A percentile compares a stretch with the other conserved stretches of the same genome.
These are phyloP conservation scores for Xylaria multiplex DNA, from an alignment of 2,329 filamentous ascomycete genomes.

Conservation along the genomic window DNA sequence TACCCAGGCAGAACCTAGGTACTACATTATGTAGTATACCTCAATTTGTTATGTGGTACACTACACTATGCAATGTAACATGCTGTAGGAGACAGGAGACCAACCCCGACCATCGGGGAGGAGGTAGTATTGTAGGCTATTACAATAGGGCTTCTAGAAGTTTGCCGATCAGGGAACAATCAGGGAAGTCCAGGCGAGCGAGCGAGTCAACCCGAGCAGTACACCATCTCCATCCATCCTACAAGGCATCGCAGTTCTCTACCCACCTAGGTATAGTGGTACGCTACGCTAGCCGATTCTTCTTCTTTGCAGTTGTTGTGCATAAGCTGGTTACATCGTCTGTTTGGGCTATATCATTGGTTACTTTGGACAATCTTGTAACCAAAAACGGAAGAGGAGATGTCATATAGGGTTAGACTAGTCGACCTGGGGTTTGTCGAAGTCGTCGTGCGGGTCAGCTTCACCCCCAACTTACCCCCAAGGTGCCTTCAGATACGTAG, in stretches of 20 bases:
- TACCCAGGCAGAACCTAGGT: neutral
- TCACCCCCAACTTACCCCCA: too few species aligned
- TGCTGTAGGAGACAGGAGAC: neutral
- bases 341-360: slow-evolving; percentile 11
- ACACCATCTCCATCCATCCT: too few species aligned
- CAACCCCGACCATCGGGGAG: slow-evolving; percentile 23
- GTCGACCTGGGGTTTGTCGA: neutral
- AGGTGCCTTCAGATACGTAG: neutral
- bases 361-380: neutral
- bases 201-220: slow-evolving; percentile 1
- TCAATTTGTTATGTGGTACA: too few species aligned
- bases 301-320: slow-evolving; percentile 4
- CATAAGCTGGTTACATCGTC: slow-evolving; percentile 27
- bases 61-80: neutral
- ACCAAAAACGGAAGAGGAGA: slow-evolving; percentile 29
- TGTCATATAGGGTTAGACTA: slow-evolving; percentile 4
- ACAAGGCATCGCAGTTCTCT: too few species aligned
- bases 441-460: neutral
- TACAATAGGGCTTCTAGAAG: slow-evolving; percentile 29
- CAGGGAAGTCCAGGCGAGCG: slow-evolving; percentile 33
- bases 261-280: too few species aligned
- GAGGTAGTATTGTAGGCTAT: slow-evolving; percentile 1
- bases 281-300: neutral
- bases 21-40: too few species aligned
- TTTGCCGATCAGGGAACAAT: slow-evolving; percentile 28